Conservation (phyloP, 106 monocot genomes). For the Platanthera zijinensis region DNA sequence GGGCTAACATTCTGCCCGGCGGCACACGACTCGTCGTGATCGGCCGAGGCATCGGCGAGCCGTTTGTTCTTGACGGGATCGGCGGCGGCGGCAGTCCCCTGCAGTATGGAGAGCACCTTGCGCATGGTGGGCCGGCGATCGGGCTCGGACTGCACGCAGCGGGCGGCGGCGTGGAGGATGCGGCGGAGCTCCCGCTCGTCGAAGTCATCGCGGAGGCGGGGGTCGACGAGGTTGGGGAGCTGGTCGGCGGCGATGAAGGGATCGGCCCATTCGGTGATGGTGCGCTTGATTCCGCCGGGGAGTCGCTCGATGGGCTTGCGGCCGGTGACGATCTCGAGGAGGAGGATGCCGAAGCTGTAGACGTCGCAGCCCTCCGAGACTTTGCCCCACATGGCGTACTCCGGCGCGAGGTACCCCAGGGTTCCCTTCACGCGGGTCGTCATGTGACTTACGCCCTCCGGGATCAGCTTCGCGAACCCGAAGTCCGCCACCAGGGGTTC, state of each 20-base stretch:
- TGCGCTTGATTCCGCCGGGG: conserved; percentile 19
- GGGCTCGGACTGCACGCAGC: conserved; percentile 10
- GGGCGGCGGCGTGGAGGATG: conserved; percentile 10
- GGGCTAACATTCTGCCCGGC: not conserved
- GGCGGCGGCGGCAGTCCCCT: conserved; percentile 7
- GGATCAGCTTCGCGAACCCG: conserved; percentile 46
- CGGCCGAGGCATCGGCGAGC: not conserved
- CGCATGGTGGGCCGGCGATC: conserved; percentile 8
- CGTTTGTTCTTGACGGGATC: conserved; percentile 2
- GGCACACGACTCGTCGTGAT: not conserved
- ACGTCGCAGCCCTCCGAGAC: conserved; percentile 35
- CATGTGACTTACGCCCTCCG: conserved; percentile 27
- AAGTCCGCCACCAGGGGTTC: conserved; percentile 39
- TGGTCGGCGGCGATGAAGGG: conserved; percentile 25
- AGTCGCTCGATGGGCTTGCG: conserved; percentile 48
- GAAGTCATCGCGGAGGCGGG: not conserved
- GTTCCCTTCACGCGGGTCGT: conserved; percentile 33
- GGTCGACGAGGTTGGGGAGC: conserved; percentile 30
- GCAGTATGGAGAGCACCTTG: conserved; percentile 3
- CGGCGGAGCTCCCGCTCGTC: conserved; percentile 1
- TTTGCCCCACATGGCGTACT: conserved; percentile 40
- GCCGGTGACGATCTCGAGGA: conserved; percentile 45
- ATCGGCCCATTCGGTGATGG: conserved; percentile 47
- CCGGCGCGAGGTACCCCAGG: conserved; percentile 36
- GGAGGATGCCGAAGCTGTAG: conserved; percentile 48